phyloP scores from a whole-genome alignment of 306 rosid genomes.

The Acacia acuminata region DNA sequence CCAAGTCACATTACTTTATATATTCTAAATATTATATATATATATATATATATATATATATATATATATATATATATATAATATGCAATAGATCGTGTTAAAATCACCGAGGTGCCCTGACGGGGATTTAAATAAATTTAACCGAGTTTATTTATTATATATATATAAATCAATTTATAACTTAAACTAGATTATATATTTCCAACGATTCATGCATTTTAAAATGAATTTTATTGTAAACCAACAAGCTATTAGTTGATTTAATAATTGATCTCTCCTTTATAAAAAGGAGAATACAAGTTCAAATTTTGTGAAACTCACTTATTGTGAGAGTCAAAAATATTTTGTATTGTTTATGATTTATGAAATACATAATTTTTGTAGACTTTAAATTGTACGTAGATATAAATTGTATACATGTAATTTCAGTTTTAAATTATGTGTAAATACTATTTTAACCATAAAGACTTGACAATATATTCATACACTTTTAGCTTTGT shows the following conservation, averaged over 20 bases:
- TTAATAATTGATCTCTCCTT: too few relatives aligned
- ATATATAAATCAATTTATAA: too few relatives aligned
- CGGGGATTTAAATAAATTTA: not conserved
- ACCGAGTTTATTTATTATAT: not conserved
- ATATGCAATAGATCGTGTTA: not conserved
- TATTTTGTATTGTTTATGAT: not conserved
- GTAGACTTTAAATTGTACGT: too few relatives aligned
- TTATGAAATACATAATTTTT: not conserved
- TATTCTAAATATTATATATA: not conserved
- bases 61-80: not conserved
- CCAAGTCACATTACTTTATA: not conserved
- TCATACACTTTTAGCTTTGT: not conserved
- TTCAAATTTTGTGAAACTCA: fast-evolving
- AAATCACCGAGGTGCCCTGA: not conserved
- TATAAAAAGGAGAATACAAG: too few relatives aligned
- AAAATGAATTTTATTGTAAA: too few relatives aligned
- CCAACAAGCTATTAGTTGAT: fast-evolving
- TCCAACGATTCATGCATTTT: too few relatives aligned
- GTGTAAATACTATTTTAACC: not conserved
- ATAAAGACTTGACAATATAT: too few relatives aligned
- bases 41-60: not conserved
- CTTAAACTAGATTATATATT: too few relatives aligned
- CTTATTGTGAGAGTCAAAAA: too few relatives aligned
- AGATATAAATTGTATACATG: too few relatives aligned
- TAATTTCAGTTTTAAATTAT: too few relatives aligned